Evolutionary conservation across 495 filamentous ascomycete species (phyloP), one percentile per base, ranked within the genome.

Genomic region (Paragyromitra xinjiangensis): DNA sequence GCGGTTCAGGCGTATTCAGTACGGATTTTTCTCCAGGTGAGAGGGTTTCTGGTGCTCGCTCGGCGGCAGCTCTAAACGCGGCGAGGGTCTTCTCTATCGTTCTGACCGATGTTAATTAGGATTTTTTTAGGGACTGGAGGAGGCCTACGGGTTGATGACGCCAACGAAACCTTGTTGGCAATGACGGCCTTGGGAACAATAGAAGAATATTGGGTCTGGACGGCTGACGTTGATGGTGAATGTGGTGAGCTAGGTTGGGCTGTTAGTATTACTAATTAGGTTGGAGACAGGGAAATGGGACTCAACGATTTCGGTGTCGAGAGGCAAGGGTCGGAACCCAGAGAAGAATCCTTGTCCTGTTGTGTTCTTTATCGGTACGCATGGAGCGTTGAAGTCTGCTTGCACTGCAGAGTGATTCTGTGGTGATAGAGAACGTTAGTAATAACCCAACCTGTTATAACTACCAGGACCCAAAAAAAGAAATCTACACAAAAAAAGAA

Each of bases 331-430:
- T 78, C 88, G 85, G 83, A 89, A 91, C 56, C 91, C 90, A 24
- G 88, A 91, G 84, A 87, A 91, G 82, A 93, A 87, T 71, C 89
- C 89, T 0, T 84, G 86, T 78, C 82, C 73, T 78, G 85, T 88
- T 81, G 71, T 75, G 75, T 82, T 83, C 80, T 83, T 77, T 69
- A 78, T 69, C 51, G 81, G 69, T 78, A 89, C 84, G 39, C 85
- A 87, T 11, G 85, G 85, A 8, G 79, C 42, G 26, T 79, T 80
- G 74, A 86, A 87, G 50, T 82, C 78, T 6, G 85, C 85, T 71
- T 85, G 84, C 39, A 84, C 84, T 16, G 86, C 83, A 14, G 85
- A 87, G 81, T 86, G 85, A 69, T 86, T 86, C 85, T 86, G 42
- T 26, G 8, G 3, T 12, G 1, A 34, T 3, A 34, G 29, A 34